Conservation (phyloP, 2,329 filamentous ascomycete species). For the Orbilia ellipsospora region DNA sequence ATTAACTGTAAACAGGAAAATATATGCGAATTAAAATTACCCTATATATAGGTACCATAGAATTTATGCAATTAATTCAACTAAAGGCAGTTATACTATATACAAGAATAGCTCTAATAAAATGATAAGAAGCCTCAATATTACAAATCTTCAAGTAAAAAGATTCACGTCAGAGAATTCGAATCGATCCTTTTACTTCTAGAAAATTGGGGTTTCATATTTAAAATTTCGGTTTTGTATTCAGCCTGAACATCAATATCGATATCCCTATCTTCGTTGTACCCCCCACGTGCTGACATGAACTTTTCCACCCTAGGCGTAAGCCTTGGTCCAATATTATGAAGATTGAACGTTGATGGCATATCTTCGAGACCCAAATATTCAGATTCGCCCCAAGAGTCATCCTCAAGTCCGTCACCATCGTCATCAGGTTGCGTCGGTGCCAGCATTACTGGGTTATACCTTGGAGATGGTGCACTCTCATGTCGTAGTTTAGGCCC, state of each 20-base stretch:
- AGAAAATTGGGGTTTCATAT: neutral
- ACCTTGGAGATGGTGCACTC: neutral
- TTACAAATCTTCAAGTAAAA: neutral
- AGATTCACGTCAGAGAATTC: neutral
- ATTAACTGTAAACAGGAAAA: too few species aligned
- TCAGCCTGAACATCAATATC: neutral
- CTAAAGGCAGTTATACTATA: too few species aligned
- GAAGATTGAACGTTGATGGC: neutral
- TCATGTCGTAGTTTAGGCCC: conserved; percentile 18
- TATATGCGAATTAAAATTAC: too few species aligned
- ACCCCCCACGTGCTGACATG: neutral
- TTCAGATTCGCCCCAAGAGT: conserved; percentile 13
- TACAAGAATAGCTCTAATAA: too few species aligned
- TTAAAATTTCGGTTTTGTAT: neutral
- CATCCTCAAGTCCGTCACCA: neutral
- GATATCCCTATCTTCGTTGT: neutral
- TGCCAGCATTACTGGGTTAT: neutral
- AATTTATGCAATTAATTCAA: too few species aligned
- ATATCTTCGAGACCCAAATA: conserved; percentile 16
- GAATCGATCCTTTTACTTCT: too few species aligned
- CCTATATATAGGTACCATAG: too few species aligned
- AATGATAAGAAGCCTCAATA: too few species aligned
- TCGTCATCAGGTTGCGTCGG: neutral
- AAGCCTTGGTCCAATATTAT: neutral
- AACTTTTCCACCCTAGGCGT: conserved; percentile 19